Evolutionary conservation across 768 basidiomycete species (phyloP), one percentile per base, ranked within the genome.

Genomic region (Dioszegia hungarica): DNA sequence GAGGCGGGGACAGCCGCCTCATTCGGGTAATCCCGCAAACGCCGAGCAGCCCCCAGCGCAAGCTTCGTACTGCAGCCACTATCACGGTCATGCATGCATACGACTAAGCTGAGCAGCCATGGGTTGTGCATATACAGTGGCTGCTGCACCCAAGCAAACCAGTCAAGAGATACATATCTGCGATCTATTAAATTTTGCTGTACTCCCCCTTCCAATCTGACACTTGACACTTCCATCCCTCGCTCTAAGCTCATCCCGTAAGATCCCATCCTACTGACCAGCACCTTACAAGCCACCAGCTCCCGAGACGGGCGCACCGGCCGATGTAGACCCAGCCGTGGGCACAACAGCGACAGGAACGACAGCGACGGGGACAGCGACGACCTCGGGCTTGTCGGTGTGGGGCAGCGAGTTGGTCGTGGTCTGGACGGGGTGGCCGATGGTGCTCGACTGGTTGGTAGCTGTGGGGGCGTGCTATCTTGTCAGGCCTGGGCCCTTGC

Each of bases 391-490:
- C 15, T 45, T 15, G 17, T 34, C 54, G 28, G 59, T 33, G 50
- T 73, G 72, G 19, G 69, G 67, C 11, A 73, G 63, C 33, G 67
- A 53, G 60, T 73, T 73, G 54, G 72, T 73, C 14, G 72, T 73
- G 3, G 72, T 73, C 34, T 41, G 41, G 10, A 73, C 60, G 11
- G 68, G 63, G 31, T 55, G 53, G 44, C 48, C 41, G 48, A 44
- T 37, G 36, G 34, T n/a, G 56, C 27, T 39, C 27, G 28, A 20
- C 45, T 37, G 29, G 34, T 44, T 53, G 39, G 52, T 53, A 19
- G 38, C 38, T 1, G 29, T 25, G 3, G 22, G 54, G 17, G 41
- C 28, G 43, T 45, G 28, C 41, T 44, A 31, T 20, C 19, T 40
- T 1, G 36, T 19, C 53, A 33, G 36, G 62, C 45, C 20, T 14